Evolutionary conservation across 176 grass and related monocot species (phyloP).

Genomic region (Cymbopogon citratus): DNA sequence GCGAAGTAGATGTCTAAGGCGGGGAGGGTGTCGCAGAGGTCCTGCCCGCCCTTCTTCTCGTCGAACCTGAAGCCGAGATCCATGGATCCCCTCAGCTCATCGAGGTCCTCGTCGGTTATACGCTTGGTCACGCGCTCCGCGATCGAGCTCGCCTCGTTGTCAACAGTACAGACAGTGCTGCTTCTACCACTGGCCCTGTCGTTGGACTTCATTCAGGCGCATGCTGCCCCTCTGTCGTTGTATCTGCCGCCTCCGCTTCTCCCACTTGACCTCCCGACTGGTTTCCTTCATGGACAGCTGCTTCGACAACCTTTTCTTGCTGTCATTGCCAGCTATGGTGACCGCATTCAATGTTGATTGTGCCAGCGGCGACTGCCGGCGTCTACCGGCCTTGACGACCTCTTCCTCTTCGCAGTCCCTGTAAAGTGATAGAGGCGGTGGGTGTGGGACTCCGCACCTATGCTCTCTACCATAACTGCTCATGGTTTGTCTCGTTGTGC

Average conservation of each 20-base stretch:
- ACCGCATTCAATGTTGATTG: not conserved
- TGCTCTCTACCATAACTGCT: conserved; percentile 15
- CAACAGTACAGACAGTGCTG: not conserved
- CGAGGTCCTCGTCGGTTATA: conserved; percentile 47
- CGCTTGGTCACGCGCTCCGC: not conserved
- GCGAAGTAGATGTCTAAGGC: conserved; percentile 57
- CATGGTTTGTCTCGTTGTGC: conserved; percentile 10
- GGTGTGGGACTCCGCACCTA: conserved; percentile 27
- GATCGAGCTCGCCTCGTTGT: not conserved
- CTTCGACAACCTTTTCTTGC: conserved; percentile 42
- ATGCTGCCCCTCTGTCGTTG: conserved; percentile 22
- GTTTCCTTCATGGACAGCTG: conserved; percentile 55
- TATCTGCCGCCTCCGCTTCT: conserved; percentile 44
- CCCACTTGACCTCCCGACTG: conserved; percentile 53
- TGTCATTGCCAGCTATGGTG: not conserved
- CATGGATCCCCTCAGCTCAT: conserved; percentile 54
- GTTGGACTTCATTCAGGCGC: not conserved
- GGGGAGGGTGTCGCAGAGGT: conserved; percentile 53
- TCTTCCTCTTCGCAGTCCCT: conserved; percentile 26
- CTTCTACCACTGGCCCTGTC: not conserved
- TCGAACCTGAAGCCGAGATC: conserved; percentile 56
- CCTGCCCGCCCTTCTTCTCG: conserved; percentile 35
- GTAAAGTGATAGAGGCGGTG: conserved; percentile 30
- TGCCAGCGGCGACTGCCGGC: not conserved
- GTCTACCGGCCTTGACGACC: not conserved